Evolutionary conservation across 345 rosid species (phyloP).

Genomic region (Salix viminalis): DNA sequence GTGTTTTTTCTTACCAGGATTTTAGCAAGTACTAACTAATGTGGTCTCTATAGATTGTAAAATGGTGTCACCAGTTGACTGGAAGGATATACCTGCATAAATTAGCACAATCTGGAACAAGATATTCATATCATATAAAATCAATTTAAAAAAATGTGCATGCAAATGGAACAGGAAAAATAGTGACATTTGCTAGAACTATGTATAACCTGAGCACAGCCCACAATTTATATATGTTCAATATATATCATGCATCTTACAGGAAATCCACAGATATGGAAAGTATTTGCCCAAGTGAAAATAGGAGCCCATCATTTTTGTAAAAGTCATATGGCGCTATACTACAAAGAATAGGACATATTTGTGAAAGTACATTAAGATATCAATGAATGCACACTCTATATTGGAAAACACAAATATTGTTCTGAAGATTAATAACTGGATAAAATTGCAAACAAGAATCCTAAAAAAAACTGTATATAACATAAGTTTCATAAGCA

Average conservation of each 20-base stretch:
- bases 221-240: background rate
- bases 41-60: background rate
- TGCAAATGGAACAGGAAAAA: background rate
- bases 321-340: background rate
- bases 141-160: background rate
- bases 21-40: background rate
- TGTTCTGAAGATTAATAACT: background rate
- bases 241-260: background rate
- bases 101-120: background rate
- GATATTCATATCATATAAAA: background rate
- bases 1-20: background rate
- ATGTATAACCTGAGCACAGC: background rate
- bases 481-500: background rate
- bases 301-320: background rate
- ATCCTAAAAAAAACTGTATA: background rate
- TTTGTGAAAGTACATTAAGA: background rate
- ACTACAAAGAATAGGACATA: background rate
- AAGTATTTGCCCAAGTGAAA: background rate
- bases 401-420: background rate
- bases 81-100: background rate
- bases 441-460: background rate
- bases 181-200: background rate
- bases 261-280: background rate
- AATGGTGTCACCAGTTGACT: background rate
- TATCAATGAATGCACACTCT: background rate